These are phyloP conservation scores for Alternaria viburni DNA, from an alignment of 2,329 filamentous ascomycete species.

Conservation along the genomic window DNA sequence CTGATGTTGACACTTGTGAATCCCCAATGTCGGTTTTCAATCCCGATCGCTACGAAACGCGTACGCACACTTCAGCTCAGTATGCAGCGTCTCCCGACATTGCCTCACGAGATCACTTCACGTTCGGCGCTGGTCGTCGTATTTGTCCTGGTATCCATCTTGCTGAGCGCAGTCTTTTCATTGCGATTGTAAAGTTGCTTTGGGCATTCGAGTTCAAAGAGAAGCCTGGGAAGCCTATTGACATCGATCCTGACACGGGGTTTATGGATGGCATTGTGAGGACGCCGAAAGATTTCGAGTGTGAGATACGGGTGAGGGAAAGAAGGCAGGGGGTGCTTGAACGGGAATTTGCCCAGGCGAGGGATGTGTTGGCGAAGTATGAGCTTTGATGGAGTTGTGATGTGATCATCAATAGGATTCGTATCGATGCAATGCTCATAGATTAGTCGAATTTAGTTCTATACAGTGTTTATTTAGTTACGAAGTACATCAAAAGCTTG, in stretches of 20 bases:
- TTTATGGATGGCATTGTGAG: conserved; percentile 1
- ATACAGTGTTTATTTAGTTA: no score
- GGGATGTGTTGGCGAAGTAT: neutral
- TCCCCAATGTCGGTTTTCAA: conserved; percentile 30
- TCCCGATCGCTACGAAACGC: conserved; percentile 44
- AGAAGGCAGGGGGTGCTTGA: neutral
- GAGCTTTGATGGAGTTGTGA: neutral
- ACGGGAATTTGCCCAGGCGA: neutral
- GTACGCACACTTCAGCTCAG: conserved; percentile 43
- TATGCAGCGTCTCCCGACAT: conserved; percentile 45
- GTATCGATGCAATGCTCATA: no score
- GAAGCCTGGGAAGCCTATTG: neutral
- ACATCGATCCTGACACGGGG: neutral
- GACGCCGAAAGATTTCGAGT: neutral
- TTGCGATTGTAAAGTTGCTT: conserved; percentile 47
- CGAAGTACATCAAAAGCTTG: no score
- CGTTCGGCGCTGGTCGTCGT: conserved; percentile 57
- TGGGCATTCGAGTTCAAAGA: conserved; percentile 57
- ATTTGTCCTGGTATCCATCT: conserved; percentile 61
- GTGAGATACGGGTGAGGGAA: neutral
- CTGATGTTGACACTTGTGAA: conserved; percentile 26
- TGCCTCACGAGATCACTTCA: conserved; percentile 53
- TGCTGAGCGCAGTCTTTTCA: conserved; percentile 57
- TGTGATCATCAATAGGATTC: no score
- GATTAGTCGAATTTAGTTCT: no score